Conservation (phyloP, 768 basidiomycete species). For the Agaricus blazei region DNA sequence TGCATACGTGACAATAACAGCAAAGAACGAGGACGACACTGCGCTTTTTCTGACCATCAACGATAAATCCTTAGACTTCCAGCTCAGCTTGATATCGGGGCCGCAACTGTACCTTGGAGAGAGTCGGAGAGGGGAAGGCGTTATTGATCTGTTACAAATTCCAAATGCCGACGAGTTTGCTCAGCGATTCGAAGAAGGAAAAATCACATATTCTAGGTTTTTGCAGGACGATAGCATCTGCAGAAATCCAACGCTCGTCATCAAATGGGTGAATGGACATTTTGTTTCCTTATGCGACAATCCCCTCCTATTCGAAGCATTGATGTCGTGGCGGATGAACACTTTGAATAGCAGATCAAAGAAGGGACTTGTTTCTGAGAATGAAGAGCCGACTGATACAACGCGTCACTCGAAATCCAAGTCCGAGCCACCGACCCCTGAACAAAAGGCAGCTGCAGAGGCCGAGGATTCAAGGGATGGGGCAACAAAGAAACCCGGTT, state of each 20-base stretch:
- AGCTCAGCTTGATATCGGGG: slow-evolving; percentile 59
- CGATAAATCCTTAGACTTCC: slow-evolving; percentile 56
- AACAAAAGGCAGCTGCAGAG: slow-evolving; percentile 6
- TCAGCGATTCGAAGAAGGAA: slow-evolving; percentile 51
- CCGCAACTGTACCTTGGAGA: slow-evolving; percentile 14
- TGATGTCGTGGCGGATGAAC: slow-evolving; percentile 62
- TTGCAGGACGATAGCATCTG: slow-evolving; percentile 61
- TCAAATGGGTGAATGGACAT: slow-evolving; percentile 59
- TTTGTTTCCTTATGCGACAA: slow-evolving; percentile 76
- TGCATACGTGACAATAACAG: slow-evolving; percentile 5
- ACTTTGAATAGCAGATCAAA: slow-evolving; percentile 23
- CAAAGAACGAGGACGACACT: slow-evolving; percentile 45
- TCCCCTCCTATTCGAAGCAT: slow-evolving; percentile 70
- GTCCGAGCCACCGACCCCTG: slow-evolving; percentile 33
- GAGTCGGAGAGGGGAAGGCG: slow-evolving; percentile 21
- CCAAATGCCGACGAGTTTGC: slow-evolving; percentile 50
- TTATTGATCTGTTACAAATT: slow-evolving; percentile 18
- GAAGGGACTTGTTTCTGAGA: slow-evolving; percentile 20
- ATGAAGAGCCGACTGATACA: slow-evolving; percentile 14
- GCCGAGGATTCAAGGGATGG: slow-evolving; percentile 11
- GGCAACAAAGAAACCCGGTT: slow-evolving; percentile 36
- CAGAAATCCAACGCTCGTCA: slow-evolving; percentile 59
- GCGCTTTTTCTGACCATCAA: slow-evolving; percentile 64
- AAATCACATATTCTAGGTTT: slow-evolving; percentile 61
- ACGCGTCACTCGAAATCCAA: slow-evolving; percentile 25